Conservation (phyloP, 768 basidiomycete genomes). For the Chiua virens region DNA sequence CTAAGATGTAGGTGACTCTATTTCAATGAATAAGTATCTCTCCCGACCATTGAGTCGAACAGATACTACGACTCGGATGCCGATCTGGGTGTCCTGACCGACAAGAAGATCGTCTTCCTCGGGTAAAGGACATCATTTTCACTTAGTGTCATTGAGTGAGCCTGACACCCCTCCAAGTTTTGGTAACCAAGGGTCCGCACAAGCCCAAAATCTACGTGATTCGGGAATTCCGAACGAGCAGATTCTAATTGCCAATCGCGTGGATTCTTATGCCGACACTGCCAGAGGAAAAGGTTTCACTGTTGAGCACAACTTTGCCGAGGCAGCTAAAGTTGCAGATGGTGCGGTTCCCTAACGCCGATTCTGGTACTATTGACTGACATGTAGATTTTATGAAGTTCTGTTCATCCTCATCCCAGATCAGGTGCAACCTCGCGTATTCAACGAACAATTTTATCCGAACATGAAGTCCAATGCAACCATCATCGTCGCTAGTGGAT, state of each 20-base stretch:
- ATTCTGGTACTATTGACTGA: not conserved
- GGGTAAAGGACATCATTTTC: slow-evolving; percentile 38
- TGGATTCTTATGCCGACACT: slow-evolving; percentile 56
- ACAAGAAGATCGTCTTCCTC: slow-evolving; percentile 58
- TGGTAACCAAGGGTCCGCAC: slow-evolving; percentile 66
- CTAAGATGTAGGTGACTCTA: slow-evolving; percentile 50
- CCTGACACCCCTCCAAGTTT: slow-evolving; percentile 39
- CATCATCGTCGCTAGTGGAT: slow-evolving; percentile 63
- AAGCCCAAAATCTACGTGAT: slow-evolving; percentile 66
- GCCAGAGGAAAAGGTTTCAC: slow-evolving; percentile 56
- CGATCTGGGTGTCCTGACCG: slow-evolving; percentile 45
- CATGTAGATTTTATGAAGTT: slow-evolving; percentile 33
- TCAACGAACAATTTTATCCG: slow-evolving; percentile 54
- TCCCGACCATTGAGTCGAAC: not conserved
- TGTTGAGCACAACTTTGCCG: slow-evolving; percentile 56
- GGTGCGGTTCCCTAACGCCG: slow-evolving; percentile 33
- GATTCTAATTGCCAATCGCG: slow-evolving; percentile 58
- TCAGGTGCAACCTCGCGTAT: slow-evolving; percentile 62
- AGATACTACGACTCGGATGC: slow-evolving; percentile 62
- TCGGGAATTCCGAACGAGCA: slow-evolving; percentile 60
- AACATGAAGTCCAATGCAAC: slow-evolving; percentile 47
- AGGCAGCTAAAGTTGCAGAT: slow-evolving; percentile 56
- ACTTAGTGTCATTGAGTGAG: not conserved
- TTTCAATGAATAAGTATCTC: not conserved
- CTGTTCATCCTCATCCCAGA: slow-evolving; percentile 64